Percentiles rank a stretch among this genome's conserved stretches.
Evolutionary conservation across 2,329 filamentous ascomycete species (phyloP).

Genomic region (Aureobasidium leucospermi): DNA sequence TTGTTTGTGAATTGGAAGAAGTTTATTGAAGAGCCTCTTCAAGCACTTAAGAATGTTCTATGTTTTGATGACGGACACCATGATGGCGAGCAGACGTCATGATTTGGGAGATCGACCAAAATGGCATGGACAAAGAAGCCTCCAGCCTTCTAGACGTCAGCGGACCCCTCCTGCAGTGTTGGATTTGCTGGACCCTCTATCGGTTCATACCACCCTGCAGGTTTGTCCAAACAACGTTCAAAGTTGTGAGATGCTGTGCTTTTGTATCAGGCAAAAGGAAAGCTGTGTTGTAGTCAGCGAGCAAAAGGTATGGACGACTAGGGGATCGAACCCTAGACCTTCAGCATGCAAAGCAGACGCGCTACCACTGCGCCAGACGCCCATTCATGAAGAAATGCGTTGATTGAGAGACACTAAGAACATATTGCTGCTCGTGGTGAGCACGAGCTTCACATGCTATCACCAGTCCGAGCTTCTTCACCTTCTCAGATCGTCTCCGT

Average conservation of each 20-base stretch:
- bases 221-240: not conserved
- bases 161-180: not conserved
- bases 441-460: not conserved
- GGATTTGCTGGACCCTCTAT: not conserved
- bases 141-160: constrained; percentile 4
- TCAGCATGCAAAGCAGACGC: constrained; percentile 15
- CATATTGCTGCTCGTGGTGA: too few relatives aligned
- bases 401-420: too few relatives aligned
- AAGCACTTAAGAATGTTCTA: not conserved
- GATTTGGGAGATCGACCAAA: not conserved
- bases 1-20: not conserved
- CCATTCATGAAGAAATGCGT: not conserved
- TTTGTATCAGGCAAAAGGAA: not conserved
- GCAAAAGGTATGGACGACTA: constrained; percentile 4
- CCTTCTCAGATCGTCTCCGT: not conserved
- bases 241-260: not conserved
- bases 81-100: not conserved
- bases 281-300: not conserved
- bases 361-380: constrained; percentile 9
- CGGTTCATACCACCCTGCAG: not conserved
- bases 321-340: constrained; percentile 14
- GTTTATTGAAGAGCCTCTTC: not conserved
- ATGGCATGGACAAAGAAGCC: not conserved
- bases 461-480: not conserved
- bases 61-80: not conserved